Conservation (phyloP, 441 rosid genomes). For the Euphorbia schlechtendalii region DNA sequence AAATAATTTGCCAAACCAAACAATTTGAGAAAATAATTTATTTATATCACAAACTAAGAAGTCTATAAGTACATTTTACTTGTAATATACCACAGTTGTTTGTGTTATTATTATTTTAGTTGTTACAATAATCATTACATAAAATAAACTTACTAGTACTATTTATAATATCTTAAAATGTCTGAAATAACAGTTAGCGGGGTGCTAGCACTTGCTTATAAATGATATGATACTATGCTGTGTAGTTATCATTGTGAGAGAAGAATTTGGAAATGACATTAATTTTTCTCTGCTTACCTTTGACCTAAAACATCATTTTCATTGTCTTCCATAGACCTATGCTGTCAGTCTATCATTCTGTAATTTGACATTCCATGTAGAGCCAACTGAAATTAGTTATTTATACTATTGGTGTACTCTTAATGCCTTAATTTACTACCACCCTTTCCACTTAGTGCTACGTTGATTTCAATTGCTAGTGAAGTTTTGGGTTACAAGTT, state of each 20-base stretch:
- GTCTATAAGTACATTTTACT: background rate
- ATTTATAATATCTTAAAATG: background rate
- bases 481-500: slow-evolving; percentile 3
- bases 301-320: background rate
- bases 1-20: too few species aligned
- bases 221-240: background rate
- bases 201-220: background rate
- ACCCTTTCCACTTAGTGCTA: too few species aligned
- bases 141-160: background rate
- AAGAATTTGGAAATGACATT: background rate
- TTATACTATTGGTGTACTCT: too few species aligned
- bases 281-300: background rate
- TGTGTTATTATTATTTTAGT: background rate
- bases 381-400: too few species aligned
- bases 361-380: too few species aligned
- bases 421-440: too few species aligned
- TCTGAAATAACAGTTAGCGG: background rate
- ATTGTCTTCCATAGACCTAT: background rate
- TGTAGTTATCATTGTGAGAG: background rate
- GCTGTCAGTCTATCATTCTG: too few species aligned
- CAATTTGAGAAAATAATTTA: background rate
- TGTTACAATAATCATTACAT: background rate
- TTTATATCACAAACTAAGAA: background rate
- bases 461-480: background rate
- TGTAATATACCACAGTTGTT: background rate